Evolutionary conservation across 2,329 filamentous ascomycete species (phyloP).

Genomic region (Claviceps sp.): DNA sequence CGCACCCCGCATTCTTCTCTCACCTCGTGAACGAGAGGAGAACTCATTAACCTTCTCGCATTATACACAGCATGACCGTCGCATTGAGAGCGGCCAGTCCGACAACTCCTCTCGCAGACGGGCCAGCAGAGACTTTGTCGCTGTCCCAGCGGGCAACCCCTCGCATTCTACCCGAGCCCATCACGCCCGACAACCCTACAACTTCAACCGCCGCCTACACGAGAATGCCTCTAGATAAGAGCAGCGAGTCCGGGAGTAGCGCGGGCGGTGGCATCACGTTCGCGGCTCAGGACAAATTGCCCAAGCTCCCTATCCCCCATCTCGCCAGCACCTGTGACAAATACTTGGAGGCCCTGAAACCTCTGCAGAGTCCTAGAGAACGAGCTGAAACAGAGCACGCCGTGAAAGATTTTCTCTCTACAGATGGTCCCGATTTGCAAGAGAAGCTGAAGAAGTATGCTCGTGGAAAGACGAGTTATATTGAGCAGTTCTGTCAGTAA

Average conservation of each 20-base stretch:
- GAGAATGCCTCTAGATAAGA: conserved; percentile 32
- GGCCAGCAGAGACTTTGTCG: conserved; percentile 35
- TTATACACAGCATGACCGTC: conserved; percentile 23
- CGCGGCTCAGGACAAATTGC: conserved; percentile 73
- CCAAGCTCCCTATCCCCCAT: conserved; percentile 86
- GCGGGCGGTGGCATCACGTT: conserved; percentile 67
- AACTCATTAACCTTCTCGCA: not conserved
- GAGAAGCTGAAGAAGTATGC: conserved; percentile 86
- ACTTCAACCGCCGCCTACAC: conserved; percentile 22
- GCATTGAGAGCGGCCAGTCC: conserved; percentile 33
- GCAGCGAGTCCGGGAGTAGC: conserved; percentile 18
- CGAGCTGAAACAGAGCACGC: conserved; percentile 71
- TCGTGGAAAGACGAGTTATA: conserved; percentile 83
- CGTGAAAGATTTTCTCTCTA: conserved; percentile 67
- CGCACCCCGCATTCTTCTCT: conserved; percentile 52
- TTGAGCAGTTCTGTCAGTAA: conserved; percentile 90
- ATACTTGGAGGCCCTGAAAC: conserved; percentile 67
- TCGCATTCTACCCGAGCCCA: conserved; percentile 25
- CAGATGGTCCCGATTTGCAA: conserved; percentile 73
- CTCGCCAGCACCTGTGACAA: conserved; percentile 64
- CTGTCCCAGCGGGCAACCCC: conserved; percentile 21
- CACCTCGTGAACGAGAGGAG: not conserved
- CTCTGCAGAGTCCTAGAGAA: conserved; percentile 69
- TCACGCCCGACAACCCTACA: conserved; percentile 4
- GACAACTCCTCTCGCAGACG: conserved; percentile 60